Base-by-base conservation (phyloP, 768 basidiomycete genomes). In the Amanita muscaria region DNA sequence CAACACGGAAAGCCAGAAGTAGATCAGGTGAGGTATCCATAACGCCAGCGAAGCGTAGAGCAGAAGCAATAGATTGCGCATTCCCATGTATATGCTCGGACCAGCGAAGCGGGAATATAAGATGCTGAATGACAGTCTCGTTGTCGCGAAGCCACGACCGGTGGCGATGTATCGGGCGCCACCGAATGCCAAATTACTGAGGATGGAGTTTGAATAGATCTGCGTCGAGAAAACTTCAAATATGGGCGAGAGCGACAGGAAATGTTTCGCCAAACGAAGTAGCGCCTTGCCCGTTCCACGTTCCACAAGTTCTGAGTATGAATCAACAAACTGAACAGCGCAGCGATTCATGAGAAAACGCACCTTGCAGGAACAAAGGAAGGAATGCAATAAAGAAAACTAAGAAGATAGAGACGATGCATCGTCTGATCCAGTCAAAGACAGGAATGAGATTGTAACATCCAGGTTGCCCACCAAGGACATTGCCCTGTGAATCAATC, bases 191-290 rank as follows among this genome's bases (percentile, higher is more conserved):
- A 99, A 69, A 69, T 99, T 96, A 68, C 86, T 94, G 54, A 96
- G 72, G 61, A 98, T 94, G 48, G 96, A 86, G 61, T 98, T 88
- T 51, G 90, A 89, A 67, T 97, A 96, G 53, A 99, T 97, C 65
- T 96, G 93, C 1, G 94, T 99, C 27, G 90, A 93, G 69, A 98
- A 99, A 51, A 99, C 93, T 63, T 99, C 96, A 64, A 99, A 99
- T 45, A 98, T 76, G 11, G 96, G 96, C 35, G 96, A 97, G 42
- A 97, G 70, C 19, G 96, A 99, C 48, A 94, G 63, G 76, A 99
- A 97, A 63, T 99, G 96, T 62, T 97, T 98, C 49, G 76, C 87
- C 15, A 99, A 77, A 55, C 96, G 93, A 39, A 97, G 77, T 40
- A 98, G 65, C 2, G 96, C 96, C 57, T 88, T 90, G 48, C 91